Base-by-base conservation (phyloP, 345 rosid species). In the Turnera subulata region DNA sequence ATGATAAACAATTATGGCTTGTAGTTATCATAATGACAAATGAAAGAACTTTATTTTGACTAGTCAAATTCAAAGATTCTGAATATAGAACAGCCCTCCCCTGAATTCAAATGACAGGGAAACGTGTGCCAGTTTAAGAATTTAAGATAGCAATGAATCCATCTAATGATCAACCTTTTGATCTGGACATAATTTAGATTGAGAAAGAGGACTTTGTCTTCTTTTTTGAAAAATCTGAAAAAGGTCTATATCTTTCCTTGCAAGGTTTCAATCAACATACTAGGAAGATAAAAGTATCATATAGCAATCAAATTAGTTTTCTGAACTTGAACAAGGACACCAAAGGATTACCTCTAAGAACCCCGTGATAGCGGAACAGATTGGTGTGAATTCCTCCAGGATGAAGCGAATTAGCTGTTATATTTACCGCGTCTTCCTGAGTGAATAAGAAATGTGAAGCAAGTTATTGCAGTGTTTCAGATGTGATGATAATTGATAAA, bases 401-500 rank as follows among this genome's bases (percentile, higher is more conserved):
- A 73, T 89, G 91, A 73, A 89, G 58, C 22, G 91, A 84, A 33
- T 85, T 89, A 15, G 82, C 80, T 26, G 84, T 82, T 46, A 85
- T 63, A 50, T 79, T 66, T 7, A 35, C 83, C 48, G 72, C 79
- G 35, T 80, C 95, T 53, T 75, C 88, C 91, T 80, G 75, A 46
- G 59, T 35, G 8, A n/a, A 61, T 11, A 8, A 49, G 62, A 37
- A 62, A 22, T 20, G 8, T 2, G 7, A 1, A 11, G 11, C 6
- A 35, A 53, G 17, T 32, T 6, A 5, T 23, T 48, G 11, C 2
- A 37, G n/a, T 6, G 45, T 42, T 42, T 11, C 40, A 13, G 4
- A 42, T 42, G 16, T 8, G n/a, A 42, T 15, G 5, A 42, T 1
- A 37, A 37, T 37, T 7, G 40, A 37, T 13, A 16, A 42, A 42